These are phyloP conservation scores for Magnolia kwangsiensis DNA, from an alignment of 164 flowering plant species.

Conservation along the genomic window DNA sequence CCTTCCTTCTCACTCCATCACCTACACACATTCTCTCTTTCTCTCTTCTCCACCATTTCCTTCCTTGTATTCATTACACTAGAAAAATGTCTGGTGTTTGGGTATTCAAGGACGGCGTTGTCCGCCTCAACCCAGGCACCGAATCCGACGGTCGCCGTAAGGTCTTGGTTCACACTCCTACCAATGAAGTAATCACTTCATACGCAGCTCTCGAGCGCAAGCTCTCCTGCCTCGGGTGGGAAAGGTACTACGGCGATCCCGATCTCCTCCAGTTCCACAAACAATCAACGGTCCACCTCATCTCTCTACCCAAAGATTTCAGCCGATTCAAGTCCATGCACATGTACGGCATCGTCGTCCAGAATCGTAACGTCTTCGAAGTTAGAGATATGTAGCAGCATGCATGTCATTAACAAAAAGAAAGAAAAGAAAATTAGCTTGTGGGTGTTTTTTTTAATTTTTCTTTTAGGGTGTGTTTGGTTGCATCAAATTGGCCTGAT, in stretches of 20 bases:
- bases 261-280: slow-evolving; percentile 86
- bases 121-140: slow-evolving; percentile 17
- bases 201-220: slow-evolving; percentile 53
- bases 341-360: slow-evolving; percentile 87
- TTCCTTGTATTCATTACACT: background rate
- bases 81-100: slow-evolving; percentile 58
- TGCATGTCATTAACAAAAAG: background rate
- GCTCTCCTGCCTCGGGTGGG: slow-evolving; percentile 69
- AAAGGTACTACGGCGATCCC: slow-evolving; percentile 77
- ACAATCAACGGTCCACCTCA: slow-evolving; percentile 61
- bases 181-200: slow-evolving; percentile 61
- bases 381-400: slow-evolving; percentile 50
- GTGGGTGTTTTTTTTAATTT: background rate
- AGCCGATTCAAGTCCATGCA: slow-evolving; percentile 72
- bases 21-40: background rate
- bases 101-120: slow-evolving; percentile 42
- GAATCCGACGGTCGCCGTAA: slow-evolving; percentile 25
- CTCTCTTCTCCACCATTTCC: background rate
- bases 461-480: background rate
- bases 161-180: slow-evolving; percentile 54
- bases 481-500: no score
- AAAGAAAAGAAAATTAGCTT: no score
- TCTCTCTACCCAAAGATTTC: slow-evolving; percentile 85
- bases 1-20: background rate
- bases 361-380: slow-evolving; percentile 65